phyloP scores from a whole-genome alignment of 1,284 basidiomycete species.

The Microbotryomycetes sp. region DNA sequence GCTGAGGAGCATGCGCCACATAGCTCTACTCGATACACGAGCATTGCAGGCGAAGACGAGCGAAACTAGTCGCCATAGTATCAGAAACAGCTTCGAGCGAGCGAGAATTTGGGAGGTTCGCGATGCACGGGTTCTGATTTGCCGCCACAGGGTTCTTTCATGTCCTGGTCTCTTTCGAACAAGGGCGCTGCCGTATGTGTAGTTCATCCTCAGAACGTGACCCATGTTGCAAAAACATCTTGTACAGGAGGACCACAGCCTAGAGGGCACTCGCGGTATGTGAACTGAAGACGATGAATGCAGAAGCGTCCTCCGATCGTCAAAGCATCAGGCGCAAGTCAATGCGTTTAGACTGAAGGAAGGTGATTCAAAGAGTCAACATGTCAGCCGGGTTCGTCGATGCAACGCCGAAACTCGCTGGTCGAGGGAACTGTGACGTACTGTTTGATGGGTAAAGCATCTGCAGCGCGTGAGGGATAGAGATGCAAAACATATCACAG shows the following conservation, averaged over 20 bases:
- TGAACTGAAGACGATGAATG: no score
- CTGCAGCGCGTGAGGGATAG: constrained; percentile 39
- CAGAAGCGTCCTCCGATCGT: no score
- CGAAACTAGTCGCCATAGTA: no score
- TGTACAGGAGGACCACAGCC: background rate
- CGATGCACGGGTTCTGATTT: no score
- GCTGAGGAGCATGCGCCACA: no score
- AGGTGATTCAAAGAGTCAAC: no score
- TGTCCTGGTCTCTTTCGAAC: background rate
- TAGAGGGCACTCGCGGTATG: background rate
- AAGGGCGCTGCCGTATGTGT: no score
- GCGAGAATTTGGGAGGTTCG: background rate
- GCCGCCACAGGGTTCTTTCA: background rate
- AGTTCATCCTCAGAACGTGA: background rate
- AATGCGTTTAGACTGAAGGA: background rate
- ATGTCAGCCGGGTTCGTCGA: background rate
- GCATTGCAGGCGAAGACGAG: background rate
- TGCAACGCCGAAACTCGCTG: background rate
- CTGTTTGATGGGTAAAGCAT: constrained; percentile 56
- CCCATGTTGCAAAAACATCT: background rate
- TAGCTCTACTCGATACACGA: background rate
- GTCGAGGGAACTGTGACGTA: constrained; percentile 1
- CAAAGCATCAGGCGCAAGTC: background rate
- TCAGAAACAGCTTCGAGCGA: no score
- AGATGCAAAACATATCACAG: background rate